Conservation (phyloP, 2,329 filamentous ascomycete genomes). For the Aspergillus pseudonomiae region DNA sequence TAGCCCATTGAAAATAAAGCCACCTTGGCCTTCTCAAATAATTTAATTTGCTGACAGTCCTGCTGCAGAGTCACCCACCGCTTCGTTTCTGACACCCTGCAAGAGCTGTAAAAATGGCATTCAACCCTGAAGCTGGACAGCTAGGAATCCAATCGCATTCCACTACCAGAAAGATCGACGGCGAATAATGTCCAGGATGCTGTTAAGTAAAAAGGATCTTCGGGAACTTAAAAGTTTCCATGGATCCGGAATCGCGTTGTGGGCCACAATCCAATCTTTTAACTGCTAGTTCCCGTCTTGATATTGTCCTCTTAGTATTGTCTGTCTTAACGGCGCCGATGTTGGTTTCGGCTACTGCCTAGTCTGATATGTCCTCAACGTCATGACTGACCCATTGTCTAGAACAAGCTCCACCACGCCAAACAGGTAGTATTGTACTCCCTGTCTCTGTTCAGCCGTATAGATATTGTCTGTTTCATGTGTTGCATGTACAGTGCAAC, state of each 20-base stretch:
- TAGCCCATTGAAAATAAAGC: background rate
- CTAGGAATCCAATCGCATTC: background rate
- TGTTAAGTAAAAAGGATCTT: background rate
- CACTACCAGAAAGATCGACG: background rate
- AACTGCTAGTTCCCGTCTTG: slow-evolving; percentile 15
- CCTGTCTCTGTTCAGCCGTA: background rate
- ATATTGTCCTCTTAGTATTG: slow-evolving; percentile 36
- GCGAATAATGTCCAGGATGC: background rate
- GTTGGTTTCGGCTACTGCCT: background rate
- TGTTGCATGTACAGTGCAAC: slow-evolving; percentile 17
- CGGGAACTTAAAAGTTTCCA: background rate
- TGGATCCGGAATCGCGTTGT: background rate
- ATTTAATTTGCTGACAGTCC: background rate
- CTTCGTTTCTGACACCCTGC: background rate
- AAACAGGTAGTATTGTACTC: slow-evolving; percentile 16
- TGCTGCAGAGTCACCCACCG: background rate
- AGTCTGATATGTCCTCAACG: background rate
- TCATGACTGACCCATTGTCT: slow-evolving; percentile 13
- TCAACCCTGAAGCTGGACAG: background rate
- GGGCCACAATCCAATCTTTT: background rate
- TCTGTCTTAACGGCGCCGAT: slow-evolving; percentile 17
- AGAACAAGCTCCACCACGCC: background rate
- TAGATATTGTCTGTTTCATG: slow-evolving; percentile 36
- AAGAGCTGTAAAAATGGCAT: background rate
- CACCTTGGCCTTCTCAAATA: background rate